Percentiles rank a stretch among this genome's conserved stretches.
Evolutionary conservation across 2,329 filamentous ascomycete species (phyloP).

Genomic region (Penicillium sp.): DNA sequence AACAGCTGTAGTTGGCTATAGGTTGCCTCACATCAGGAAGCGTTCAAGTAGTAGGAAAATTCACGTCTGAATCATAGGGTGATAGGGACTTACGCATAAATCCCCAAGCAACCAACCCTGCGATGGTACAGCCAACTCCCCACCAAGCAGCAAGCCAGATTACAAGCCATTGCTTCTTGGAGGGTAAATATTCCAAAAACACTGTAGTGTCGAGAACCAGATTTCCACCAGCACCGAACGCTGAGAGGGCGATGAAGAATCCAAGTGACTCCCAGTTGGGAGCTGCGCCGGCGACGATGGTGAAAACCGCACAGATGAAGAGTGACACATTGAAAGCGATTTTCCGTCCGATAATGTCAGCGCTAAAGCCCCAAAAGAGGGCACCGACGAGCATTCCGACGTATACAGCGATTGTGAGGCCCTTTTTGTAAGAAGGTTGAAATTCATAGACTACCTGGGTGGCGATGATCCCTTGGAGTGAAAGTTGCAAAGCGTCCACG

Average conservation of each 20-base stretch:
- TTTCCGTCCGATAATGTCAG: background rate
- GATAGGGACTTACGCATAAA: too few species aligned
- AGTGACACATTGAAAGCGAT: background rate
- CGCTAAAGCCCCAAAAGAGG: background rate
- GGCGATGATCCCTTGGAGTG: slow-evolving; percentile 14
- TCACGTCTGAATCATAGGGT: too few species aligned
- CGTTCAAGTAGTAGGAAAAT: too few species aligned
- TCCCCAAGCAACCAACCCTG: too few species aligned
- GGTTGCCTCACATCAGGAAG: background rate
- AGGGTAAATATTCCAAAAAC: background rate
- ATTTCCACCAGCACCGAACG: background rate
- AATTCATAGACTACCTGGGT: slow-evolving; percentile 12
- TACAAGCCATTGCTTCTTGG: background rate
- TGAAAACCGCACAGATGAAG: background rate
- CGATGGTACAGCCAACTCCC: background rate
- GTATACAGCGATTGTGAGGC: slow-evolving; percentile 14
- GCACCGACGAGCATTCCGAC: slow-evolving; percentile 9
- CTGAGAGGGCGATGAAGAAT: background rate
- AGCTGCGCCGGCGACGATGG: background rate
- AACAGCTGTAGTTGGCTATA: too few species aligned
- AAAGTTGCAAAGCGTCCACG: slow-evolving; percentile 12
- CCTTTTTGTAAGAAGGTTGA: slow-evolving; percentile 9
- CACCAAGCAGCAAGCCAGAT: background rate
- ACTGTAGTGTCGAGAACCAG: background rate
- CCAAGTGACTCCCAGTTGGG: background rate